Conservation (phyloP, 2,329 filamentous ascomycete species). For the Stromatinia cepivora region DNA sequence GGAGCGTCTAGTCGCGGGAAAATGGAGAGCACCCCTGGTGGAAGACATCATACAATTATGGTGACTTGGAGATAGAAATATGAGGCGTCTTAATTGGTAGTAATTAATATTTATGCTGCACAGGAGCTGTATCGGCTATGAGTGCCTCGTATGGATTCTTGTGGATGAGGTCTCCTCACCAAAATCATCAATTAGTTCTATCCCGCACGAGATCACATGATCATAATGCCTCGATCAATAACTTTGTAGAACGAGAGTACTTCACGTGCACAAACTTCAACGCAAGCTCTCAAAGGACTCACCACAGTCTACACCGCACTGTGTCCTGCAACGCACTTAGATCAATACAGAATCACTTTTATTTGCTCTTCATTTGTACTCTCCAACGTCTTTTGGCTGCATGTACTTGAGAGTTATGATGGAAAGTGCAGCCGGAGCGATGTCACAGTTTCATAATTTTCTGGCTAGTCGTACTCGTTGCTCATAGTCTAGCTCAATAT, state of each 20-base stretch:
- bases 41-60: background rate
- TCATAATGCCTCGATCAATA: too few species aligned
- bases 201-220: background rate
- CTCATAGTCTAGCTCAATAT: background rate
- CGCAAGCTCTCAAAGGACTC: background rate
- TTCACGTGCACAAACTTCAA: background rate
- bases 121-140: background rate
- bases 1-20: conserved; percentile 9
- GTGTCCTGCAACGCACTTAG: background rate
- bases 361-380: background rate
- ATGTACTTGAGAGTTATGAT: background rate
- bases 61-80: too few species aligned
- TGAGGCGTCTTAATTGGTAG: background rate
- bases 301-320: background rate
- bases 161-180: background rate
- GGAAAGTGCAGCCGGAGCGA: background rate
- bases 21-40: conserved; percentile 8
- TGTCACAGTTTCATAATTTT: background rate
- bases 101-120: too few species aligned
- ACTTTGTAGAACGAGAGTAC: background rate
- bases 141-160: background rate
- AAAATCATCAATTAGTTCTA: background rate
- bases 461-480: background rate
- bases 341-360: background rate
- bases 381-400: background rate